Evolutionary conservation across 495 filamentous ascomycete species (phyloP), one percentile per base, ranked within the genome.

Genomic region (Penicillium coprophilum): DNA sequence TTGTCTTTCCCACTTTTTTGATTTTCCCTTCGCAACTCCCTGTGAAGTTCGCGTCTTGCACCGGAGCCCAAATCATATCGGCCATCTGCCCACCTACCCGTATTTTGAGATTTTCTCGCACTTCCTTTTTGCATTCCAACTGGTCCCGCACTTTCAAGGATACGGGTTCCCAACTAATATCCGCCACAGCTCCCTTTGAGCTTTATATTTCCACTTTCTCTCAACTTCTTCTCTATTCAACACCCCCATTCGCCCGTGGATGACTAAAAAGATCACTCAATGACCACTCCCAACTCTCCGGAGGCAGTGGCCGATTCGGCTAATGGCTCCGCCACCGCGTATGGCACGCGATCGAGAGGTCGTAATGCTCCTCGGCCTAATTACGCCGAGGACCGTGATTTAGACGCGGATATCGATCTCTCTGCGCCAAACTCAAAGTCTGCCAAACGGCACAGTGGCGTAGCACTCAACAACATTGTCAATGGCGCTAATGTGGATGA

Each of bases 281-380:
- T 82, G 79, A 79, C 80, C 53, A 68, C 74, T 58, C 75, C 72
- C 57, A 80, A 77, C 43, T 79, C 81, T 41, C 66, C 72, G 50
- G 75, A 79, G 49, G 66, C 68, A 53, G 68, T 71, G 57, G 70
- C 64, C 57, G 77, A 72, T 60, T 61, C 71, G 58, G 69, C 75
- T 53, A 69, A 68, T 64, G 67, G 69, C 53, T 73, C 76, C 58
- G 73, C 71, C 56, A 77, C 88, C 46, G 89, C 91, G 20, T 97
- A 99, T 71, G 94, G 94, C 57, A 99, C 95, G 60, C 89, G 94
- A 61, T 98, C 94, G 55, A 87, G 94, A 69, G 96, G 95, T 67
- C 85, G 92, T 57, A 88, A 86, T 39, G 90, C 88, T 53, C 80
- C 89, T 60, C 88, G 94, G 58, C 85, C 87, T 46, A 98, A 98